Evolutionary conservation across 2,329 filamentous ascomycete species (phyloP), one percentile per base, ranked within the genome.

Genomic region (Clarireedia monteithiana): DNA sequence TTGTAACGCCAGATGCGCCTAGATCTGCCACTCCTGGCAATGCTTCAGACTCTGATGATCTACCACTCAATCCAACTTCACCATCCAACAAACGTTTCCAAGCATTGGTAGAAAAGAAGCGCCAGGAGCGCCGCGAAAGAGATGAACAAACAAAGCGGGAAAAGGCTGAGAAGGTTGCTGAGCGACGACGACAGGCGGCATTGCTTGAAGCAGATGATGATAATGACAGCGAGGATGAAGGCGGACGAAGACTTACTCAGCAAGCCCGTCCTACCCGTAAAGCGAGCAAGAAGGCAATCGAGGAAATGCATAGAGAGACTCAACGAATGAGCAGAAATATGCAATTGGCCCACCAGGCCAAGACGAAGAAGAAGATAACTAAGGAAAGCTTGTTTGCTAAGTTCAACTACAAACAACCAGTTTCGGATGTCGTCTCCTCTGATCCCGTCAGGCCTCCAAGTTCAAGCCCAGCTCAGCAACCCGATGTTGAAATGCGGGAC

Each of bases 221-320:
- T 47, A 77, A 75, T n/a, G 77, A 82, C 50, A 78, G 76, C 2
- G 83, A 86, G 57, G 83, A 83, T 36, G 83, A 83, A 26, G 80
- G 75, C 42, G 85, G 79, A n/a, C 77, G 76, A 45, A 82, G 76
- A 59, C 74, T 94, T 46, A 88, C 86, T 0, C 88, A 91, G 66
- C 75, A 80, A 40, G 77, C 80, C 26, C 83, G 86, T 4, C 85
- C 90, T 5, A 79, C 82, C 9, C 82, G 94, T 12, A 95, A 94
- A 69, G 91, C 94, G 0, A 92, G 91, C 74, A 97, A 92, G 74
- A 96, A 91, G 72, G 94, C 94, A 0, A 70, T 96, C 44, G 89
- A 96, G 68, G 92, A 97, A 63, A 96, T 99, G 86, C 87, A 88
- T 64, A 83, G 90, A 57, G 94, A 99, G 72, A 96, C 92, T 1